Evolutionary conservation across 495 filamentous ascomycete genomes (phyloP).

Genomic region (Talaromyces wortmannii): DNA sequence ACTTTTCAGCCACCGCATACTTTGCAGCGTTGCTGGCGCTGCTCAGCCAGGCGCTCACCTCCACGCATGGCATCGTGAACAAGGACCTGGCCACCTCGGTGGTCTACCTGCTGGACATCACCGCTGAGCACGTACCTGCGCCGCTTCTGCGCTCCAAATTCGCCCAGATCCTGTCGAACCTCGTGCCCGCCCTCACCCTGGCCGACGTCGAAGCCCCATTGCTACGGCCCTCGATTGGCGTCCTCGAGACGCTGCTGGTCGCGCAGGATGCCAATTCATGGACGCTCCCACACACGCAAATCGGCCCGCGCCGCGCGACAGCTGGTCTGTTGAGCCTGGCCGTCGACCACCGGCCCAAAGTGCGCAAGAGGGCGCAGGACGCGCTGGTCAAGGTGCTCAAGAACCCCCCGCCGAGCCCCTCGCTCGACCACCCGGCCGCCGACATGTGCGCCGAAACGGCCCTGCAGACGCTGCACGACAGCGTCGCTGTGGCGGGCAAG

Average conservation of each 20-base stretch:
- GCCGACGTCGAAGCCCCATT: constrained; percentile 83
- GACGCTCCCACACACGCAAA: constrained; percentile 74
- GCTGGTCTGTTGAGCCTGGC: constrained; percentile 80
- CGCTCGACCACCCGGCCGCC: constrained; percentile 84
- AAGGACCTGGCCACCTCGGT: constrained; percentile 81
- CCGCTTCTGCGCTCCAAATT: constrained; percentile 89
- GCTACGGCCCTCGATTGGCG: constrained; percentile 83
- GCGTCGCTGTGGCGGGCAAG: constrained; percentile 55
- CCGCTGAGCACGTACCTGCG: constrained; percentile 74
- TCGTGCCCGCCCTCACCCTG: constrained; percentile 75
- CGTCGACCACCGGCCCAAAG: constrained; percentile 86
- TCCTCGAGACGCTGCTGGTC: constrained; percentile 77
- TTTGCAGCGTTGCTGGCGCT: constrained; percentile 94
- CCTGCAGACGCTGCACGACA: constrained; percentile 64
- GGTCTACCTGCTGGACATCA: constrained; percentile 90
- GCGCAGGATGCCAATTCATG: constrained; percentile 84
- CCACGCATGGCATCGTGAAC: constrained; percentile 57
- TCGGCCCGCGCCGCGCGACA: constrained; percentile 82
- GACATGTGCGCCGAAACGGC: constrained; percentile 94
- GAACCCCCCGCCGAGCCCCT: constrained; percentile 79
- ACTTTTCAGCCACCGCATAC: constrained; percentile 81
- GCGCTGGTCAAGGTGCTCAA: constrained; percentile 76
- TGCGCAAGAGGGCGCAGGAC: constrained; percentile 90
- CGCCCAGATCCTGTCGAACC: constrained; percentile 78
- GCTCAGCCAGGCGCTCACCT: constrained; percentile 65